A percentile compares a stretch with the other conserved stretches of the same genome.
Evolutionary conservation across 345 rosid species (phyloP).

Genomic region (Pistacia atlantica): DNA sequence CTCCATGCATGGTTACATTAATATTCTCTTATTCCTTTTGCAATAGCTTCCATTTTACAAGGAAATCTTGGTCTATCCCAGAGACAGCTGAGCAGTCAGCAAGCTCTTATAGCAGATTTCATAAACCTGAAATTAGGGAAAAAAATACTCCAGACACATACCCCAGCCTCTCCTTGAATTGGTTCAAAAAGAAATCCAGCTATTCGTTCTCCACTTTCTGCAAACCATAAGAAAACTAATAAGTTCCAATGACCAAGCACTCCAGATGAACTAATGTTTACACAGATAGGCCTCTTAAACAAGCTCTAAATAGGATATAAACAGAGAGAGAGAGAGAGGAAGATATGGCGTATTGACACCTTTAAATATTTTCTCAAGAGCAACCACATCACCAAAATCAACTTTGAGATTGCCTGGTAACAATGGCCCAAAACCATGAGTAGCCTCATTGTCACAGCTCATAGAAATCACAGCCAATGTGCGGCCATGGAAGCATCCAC

Average conservation of each 20-base stretch:
- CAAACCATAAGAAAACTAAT: slow-evolving; percentile 23
- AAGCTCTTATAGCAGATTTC: background rate
- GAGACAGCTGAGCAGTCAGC: background rate
- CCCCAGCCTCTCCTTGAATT: slow-evolving; percentile 99
- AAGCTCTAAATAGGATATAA: background rate
- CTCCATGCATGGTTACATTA: background rate
- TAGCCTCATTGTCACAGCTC: slow-evolving; percentile 99
- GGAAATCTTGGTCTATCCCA: background rate
- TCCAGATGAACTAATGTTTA: slow-evolving; percentile 5
- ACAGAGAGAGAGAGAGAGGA: slow-evolving; percentile 4
- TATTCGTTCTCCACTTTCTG: slow-evolving; percentile 75
- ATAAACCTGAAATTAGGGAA: background rate
- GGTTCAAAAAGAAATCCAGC: slow-evolving; percentile 98
- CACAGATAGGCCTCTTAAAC: background rate
- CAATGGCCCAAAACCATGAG: slow-evolving; percentile 91
- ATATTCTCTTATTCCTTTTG: background rate
- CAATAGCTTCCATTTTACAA: background rate
- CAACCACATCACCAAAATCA: slow-evolving; percentile 79
- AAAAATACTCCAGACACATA: slow-evolving; percentile 36
- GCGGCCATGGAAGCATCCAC: slow-evolving; percentile 99
- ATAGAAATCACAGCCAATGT: slow-evolving; percentile 90
- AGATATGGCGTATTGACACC: slow-evolving; percentile 39
- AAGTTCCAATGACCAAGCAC: background rate
- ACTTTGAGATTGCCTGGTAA: slow-evolving; percentile 91
- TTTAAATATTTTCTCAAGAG: slow-evolving; percentile 75